Conservation (phyloP, 2,329 filamentous ascomycete genomes). For the Drechmeria coniospora region DNA sequence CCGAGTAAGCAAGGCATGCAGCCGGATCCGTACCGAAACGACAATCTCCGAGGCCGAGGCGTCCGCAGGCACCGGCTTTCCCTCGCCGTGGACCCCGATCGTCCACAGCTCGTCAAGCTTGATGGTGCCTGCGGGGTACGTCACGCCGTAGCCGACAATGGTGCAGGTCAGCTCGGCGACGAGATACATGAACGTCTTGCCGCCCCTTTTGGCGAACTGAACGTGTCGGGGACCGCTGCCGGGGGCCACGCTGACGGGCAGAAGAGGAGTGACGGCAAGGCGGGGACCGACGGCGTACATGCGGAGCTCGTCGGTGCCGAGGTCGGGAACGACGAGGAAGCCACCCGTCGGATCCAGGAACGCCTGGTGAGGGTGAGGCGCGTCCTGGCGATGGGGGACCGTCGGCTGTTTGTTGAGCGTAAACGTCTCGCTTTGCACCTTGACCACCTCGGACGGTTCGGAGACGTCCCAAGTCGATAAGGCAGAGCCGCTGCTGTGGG, state of each 20-base stretch:
- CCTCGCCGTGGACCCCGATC: constrained; percentile 32
- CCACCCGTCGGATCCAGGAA: constrained; percentile 47
- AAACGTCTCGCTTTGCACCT: constrained; percentile 24
- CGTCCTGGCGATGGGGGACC: constrained; percentile 32
- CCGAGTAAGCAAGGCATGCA: background rate
- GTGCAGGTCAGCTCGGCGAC: constrained; percentile 45
- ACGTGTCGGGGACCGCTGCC: constrained; percentile 52
- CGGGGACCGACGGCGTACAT: constrained; percentile 31
- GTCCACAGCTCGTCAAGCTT: constrained; percentile 30
- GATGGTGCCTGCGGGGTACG: constrained; percentile 29
- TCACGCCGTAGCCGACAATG: constrained; percentile 40
- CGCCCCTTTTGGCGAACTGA: constrained; percentile 33
- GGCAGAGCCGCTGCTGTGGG: constrained; percentile 20
- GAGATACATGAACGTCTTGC: constrained; percentile 40
- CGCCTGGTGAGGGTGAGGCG: constrained; percentile 49
- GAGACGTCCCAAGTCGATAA: constrained; percentile 30
- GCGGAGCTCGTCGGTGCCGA: constrained; percentile 48
- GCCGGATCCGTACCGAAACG: constrained; percentile 33
- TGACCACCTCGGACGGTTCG: constrained; percentile 18
- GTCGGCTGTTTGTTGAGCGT: constrained; percentile 21
- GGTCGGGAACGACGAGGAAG: constrained; percentile 50
- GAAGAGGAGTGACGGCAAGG: constrained; percentile 21
- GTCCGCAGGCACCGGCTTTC: constrained; percentile 21
- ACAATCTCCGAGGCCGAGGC: constrained; percentile 39
- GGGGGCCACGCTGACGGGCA: constrained; percentile 24